Evolutionary conservation across 2,329 filamentous ascomycete species (phyloP).

Genomic region (Fusarium nodosum): DNA sequence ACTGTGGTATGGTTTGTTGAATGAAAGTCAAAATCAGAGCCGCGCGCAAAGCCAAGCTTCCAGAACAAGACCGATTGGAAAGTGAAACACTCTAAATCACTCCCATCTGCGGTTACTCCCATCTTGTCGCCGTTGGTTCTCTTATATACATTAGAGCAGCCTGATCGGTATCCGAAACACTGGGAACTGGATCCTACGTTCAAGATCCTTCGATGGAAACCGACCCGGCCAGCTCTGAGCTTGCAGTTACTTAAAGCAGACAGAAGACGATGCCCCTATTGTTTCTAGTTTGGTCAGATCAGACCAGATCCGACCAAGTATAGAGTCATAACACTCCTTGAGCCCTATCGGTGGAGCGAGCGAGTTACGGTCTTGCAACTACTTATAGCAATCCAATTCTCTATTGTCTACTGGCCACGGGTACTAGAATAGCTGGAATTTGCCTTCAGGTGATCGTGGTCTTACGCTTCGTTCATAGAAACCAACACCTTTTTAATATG

Average conservation of each 20-base stretch:
- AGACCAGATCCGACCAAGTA: not conserved
- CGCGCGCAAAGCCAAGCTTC: not conserved
- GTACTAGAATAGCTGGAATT: no score
- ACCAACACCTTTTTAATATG: slow-evolving; percentile 43
- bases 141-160: not conserved
- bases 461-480: no score
- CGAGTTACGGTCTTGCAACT: not conserved
- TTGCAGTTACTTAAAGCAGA: not conserved
- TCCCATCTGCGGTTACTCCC: not conserved
- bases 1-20: not conserved
- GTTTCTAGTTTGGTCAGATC: not conserved
- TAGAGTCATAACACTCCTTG: slow-evolving; percentile 4
- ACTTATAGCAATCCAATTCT: no score
- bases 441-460: no score
- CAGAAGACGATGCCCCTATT: slow-evolving; percentile 3
- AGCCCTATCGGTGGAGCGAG: not conserved
- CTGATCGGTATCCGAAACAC: not conserved
- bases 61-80: not conserved
- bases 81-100: not conserved
- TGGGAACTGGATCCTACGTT: not conserved
- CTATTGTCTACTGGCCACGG: no score
- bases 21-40: not conserved
- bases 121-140: not conserved
- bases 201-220: not conserved
- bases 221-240: not conserved